Evolutionary conservation across 2,329 filamentous ascomycete species (phyloP).

Genomic region (Xylaria sp.): DNA sequence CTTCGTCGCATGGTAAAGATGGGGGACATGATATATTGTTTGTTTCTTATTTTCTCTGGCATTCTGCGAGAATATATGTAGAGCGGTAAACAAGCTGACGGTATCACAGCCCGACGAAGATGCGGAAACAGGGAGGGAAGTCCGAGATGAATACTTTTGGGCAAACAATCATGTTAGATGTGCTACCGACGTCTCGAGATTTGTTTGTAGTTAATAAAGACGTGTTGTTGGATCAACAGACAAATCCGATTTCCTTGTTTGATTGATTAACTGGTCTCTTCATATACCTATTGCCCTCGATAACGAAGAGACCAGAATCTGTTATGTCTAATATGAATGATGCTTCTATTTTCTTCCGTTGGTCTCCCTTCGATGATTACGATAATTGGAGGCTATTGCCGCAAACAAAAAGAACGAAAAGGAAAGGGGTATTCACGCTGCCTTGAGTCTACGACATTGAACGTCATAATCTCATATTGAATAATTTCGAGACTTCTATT

Average conservation of each 20-base stretch:
- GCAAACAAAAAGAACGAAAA: background rate
- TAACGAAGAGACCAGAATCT: background rate
- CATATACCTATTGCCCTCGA: background rate
- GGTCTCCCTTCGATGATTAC: too few species aligned
- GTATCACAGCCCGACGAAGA: background rate
- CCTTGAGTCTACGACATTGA: background rate
- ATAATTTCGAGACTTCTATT: background rate
- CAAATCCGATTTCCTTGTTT: background rate
- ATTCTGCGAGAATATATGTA: background rate
- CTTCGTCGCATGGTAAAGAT: slow-evolving; percentile 26
- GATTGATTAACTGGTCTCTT: background rate
- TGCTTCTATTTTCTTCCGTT: background rate
- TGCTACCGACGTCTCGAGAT: background rate
- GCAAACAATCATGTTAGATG: background rate
- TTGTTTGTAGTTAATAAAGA: background rate
- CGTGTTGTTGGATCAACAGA: background rate
- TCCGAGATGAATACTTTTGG: background rate
- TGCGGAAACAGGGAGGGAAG: background rate
- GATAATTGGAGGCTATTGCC: background rate
- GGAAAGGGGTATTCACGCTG: background rate
- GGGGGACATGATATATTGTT: slow-evolving; percentile 12
- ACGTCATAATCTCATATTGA: background rate
- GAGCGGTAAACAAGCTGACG: background rate
- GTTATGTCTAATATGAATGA: background rate
- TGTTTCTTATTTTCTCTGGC: background rate